Base-by-base conservation (phyloP, 2,329 filamentous ascomycete genomes). In the Sphaerulina populicola region DNA sequence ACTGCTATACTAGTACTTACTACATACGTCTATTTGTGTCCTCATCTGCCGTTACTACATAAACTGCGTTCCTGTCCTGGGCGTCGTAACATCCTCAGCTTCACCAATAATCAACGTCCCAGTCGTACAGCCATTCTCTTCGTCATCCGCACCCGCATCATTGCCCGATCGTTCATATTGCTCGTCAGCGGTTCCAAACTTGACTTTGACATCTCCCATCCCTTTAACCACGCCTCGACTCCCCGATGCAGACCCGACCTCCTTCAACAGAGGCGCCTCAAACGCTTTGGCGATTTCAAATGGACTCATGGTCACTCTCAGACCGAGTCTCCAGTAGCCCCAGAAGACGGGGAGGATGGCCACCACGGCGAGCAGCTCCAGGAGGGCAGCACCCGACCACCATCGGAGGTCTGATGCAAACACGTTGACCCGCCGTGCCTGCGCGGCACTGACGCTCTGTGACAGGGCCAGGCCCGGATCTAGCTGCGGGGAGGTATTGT, bases 281-380 rank as follows among this genome's bases (percentile, higher is more conserved):
- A 48, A 48, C 12, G 36, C 45, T 11, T 48, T 48, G 15, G 45
- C 45, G 14, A 48, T 41, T 12, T 48, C 45, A 6, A 48, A 29
- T 14, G 45, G 45, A 11, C 33, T 39, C 14, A 48, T 12, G 10
- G 45, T 39, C 2, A 48, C 45, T 6, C 36, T 21, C 7, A 48
- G 12, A 2, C 45, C 51, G 9, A 58, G 21, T 23, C n/a, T 54
- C 56, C 53, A 58, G 12, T 23, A 58, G 9, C 56, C 56, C 48
- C 51, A 58, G 51, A 54, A 54, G 8, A 56, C 8, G 11, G 53
- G 53, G 27, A 54, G 21, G 7, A 58, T 48, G 14, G 50, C 43
- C 11, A 58, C 42, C 1, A 49, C 37, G 3, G 47, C 51, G 9
- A 58, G 5, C 3, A 56, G 11, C 31, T 58, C 48, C 6, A 58